Conservation (phyloP, 2,329 filamentous ascomycete species). For the Calycina herbarum region DNA sequence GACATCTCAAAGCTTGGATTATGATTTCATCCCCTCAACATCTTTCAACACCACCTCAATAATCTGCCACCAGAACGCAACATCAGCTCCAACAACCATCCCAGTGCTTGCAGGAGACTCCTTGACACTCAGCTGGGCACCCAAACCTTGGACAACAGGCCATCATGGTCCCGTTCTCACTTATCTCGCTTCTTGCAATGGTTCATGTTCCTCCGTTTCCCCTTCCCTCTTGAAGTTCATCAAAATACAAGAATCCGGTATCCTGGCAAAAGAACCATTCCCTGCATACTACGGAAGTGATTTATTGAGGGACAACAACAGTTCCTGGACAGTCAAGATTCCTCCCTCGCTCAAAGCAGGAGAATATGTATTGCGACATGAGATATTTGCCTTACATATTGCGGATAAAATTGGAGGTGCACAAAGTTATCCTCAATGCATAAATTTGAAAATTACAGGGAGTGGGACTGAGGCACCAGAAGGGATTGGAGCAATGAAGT, state of each 20-base stretch:
- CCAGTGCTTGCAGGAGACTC: conserved; percentile 57
- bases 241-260: conserved; percentile 43
- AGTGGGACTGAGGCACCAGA: conserved; percentile 40
- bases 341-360: conserved; percentile 39
- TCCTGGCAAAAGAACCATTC: conserved; percentile 30
- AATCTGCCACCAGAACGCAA: conserved; percentile 59
- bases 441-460: conserved; percentile 49
- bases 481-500: conserved; percentile 39
- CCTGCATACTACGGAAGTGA: conserved; percentile 41
- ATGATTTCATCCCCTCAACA: conserved; percentile 3
- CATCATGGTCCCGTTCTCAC: conserved; percentile 45
- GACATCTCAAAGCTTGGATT: neutral
- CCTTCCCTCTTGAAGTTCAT: conserved; percentile 42
- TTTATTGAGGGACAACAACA: conserved; percentile 51
- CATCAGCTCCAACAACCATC: conserved; percentile 48
- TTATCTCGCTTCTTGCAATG: conserved; percentile 28
- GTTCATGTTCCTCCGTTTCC: conserved; percentile 40
- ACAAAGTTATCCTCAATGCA: conserved; percentile 51
- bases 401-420: conserved; percentile 42
- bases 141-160: conserved; percentile 50
- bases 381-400: conserved; percentile 31
- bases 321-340: conserved; percentile 49
- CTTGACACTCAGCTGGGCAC: conserved; percentile 60
- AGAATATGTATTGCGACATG: conserved; percentile 53
- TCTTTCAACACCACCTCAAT: conserved; percentile 46